Percentiles rank a stretch among this genome's conserved stretches.
These are phyloP conservation scores for Aegilops longissima DNA, from an alignment of 176 grass and related monocot species.

Conservation along the genomic window DNA sequence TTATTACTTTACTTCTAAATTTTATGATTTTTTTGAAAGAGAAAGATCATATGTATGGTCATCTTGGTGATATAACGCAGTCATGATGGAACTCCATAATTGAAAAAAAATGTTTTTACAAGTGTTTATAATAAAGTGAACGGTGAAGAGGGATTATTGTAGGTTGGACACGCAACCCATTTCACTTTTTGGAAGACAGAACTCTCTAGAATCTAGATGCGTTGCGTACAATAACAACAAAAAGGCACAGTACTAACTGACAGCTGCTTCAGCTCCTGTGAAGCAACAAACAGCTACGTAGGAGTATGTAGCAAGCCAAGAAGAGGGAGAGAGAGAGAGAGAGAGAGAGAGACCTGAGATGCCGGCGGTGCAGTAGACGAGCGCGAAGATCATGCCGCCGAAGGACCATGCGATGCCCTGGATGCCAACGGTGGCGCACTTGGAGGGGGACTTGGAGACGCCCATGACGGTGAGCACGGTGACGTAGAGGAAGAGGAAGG, in stretches of 20 bases:
- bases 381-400: constrained; percentile 92
- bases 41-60: not conserved
- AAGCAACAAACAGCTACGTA: not conserved
- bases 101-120: not conserved
- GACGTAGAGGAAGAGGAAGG: constrained; percentile 97
- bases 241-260: not conserved
- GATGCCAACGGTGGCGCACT: constrained; percentile 80
- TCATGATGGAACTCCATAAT: no score
- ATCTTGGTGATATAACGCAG: not conserved
- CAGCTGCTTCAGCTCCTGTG: not conserved
- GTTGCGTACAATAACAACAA: not conserved
- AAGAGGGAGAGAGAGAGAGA: not conserved
- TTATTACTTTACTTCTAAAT: not conserved
- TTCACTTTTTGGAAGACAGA: not conserved
- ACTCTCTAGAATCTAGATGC: not conserved
- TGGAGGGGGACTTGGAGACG: constrained; percentile 54
- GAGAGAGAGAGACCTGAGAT: constrained; percentile 56
- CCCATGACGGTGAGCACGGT: constrained; percentile 92
- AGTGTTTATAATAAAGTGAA: not conserved
- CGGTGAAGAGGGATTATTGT: not conserved
- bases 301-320: no score
- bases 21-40: not conserved
- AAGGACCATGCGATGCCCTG: constrained; percentile 95
- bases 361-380: constrained; percentile 95
- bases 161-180: not conserved